Evolutionary conservation across 805 yeast species (phyloP), one percentile per base, ranked within the genome.

Genomic region (Schwanniomyces occidentalis): DNA sequence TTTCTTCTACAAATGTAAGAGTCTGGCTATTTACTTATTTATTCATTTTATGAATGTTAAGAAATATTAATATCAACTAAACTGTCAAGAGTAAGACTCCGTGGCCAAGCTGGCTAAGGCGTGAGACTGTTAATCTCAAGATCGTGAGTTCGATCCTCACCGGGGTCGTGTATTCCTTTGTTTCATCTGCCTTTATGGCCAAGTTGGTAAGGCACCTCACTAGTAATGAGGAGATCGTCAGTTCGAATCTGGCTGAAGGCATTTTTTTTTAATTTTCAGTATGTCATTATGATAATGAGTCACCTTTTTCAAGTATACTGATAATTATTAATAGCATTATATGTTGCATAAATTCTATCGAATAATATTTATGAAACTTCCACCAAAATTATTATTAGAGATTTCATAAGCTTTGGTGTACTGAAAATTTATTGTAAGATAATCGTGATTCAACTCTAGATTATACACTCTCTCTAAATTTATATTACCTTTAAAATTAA

Each of bases 41-140:
- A n/a, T n/a, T n/a, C n/a, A n/a, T n/a, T n/a, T n/a, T n/a, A n/a
- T n/a, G n/a, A n/a, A n/a, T n/a, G n/a, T n/a, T n/a, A n/a, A n/a
- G n/a, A n/a, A n/a, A n/a, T n/a, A n/a, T n/a, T n/a, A n/a, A n/a
- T n/a, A n/a, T n/a, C n/a, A n/a, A n/a, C n/a, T n/a, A 8, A 20
- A 20, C 9, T 8, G 12, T 15, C n/a, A 17, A 18, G 30, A 27
- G 16, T 17, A 27, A n/a, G 49, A 45, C 49, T 45, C 38, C 49
- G 49, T 45, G 49, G 49, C 49, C 49, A 45, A 45, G 49, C 32
- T 45, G 49, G 49, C 38, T 45, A 45, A 45, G 49, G 49, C 49
- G 49, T 45, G 41, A 40, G 49, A 45, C 49, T 45, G 46, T 45
- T 45, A 44, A 44, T 44, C 49, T 39, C 41, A 42, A 44, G 49